These are phyloP conservation scores for Corchorus capsularis DNA, from an alignment of 345 rosid species.

Conservation along the genomic window DNA sequence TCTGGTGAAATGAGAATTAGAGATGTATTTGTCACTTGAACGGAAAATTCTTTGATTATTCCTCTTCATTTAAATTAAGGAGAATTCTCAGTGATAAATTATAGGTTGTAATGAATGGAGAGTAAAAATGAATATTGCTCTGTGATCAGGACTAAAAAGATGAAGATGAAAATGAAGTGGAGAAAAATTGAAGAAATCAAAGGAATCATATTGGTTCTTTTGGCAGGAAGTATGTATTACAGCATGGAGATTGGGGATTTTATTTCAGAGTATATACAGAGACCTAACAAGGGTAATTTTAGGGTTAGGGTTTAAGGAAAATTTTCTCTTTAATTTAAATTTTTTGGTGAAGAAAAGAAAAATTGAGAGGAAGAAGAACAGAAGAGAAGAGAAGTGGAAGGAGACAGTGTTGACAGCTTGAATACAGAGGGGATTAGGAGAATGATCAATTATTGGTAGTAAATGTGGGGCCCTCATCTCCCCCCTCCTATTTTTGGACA, in stretches of 20 bases:
- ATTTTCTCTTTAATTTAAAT: no score
- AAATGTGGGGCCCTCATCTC: no score
- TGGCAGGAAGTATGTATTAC: neutral
- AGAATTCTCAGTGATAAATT: no score
- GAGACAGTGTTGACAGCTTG: slow-evolving; percentile 66
- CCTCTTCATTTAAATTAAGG: no score
- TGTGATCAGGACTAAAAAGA: no score
- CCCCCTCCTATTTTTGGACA: no score
- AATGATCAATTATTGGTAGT: slow-evolving; percentile 60
- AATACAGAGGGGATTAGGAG: slow-evolving; percentile 53
- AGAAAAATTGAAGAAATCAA: slow-evolving; percentile 27
- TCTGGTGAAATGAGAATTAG: no score
- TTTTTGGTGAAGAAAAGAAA: neutral
- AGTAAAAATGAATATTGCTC: no score
- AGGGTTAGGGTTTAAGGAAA: slow-evolving; percentile 53
- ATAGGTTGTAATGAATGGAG: no score
- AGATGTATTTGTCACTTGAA: no score
- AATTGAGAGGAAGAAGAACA: slow-evolving; percentile 18
- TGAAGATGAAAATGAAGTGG: slow-evolving; percentile 26
- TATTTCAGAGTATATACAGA: neutral
- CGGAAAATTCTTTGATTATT: no score
- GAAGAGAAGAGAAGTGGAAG: slow-evolving; percentile 36
- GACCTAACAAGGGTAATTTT: neutral
- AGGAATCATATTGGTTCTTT: slow-evolving; percentile 2
- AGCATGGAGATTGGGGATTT: neutral